These are phyloP conservation scores for Aspergillus heteromorphus DNA, from an alignment of 495 filamentous ascomycete genomes.

Conservation along the genomic window DNA sequence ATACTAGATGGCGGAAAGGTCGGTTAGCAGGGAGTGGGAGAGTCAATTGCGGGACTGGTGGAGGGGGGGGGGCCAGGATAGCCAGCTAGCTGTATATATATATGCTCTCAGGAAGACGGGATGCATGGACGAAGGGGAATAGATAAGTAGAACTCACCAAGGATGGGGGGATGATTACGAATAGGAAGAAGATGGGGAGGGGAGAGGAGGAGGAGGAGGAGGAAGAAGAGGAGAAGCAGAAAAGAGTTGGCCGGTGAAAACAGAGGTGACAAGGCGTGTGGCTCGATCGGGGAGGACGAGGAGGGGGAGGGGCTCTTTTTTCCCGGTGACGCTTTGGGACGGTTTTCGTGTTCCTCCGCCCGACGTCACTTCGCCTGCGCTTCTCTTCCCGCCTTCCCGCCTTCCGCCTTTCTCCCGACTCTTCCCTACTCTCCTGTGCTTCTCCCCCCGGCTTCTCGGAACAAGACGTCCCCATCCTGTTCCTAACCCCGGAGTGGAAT, in stretches of 20 bases:
- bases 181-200: constrained; percentile 20
- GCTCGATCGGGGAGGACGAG: constrained; percentile 1
- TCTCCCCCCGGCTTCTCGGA: constrained; percentile 17
- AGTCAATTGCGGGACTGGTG: constrained; percentile 23
- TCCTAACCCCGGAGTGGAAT: neutral
- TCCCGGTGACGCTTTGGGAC: constrained; percentile 40
- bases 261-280: neutral
- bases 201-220: constrained; percentile 8
- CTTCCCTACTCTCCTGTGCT: constrained; percentile 22
- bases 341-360: constrained; percentile 6
- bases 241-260: constrained; percentile 25
- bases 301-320: constrained; percentile 28
- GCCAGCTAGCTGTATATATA: neutral
- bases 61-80: no score
- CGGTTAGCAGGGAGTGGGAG: constrained; percentile 10
- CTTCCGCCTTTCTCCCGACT: constrained; percentile 24
- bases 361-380: constrained; percentile 35
- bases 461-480: constrained; percentile 4
- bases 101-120: no score
- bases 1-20: constrained; percentile 10
- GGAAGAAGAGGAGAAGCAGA: constrained; percentile 16
- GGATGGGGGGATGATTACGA: constrained; percentile 7
- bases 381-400: neutral
- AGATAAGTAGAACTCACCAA: neutral
- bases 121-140: no score